phyloP scores from a whole-genome alignment of 345 rosid genomes.

The Populus deltoides region DNA sequence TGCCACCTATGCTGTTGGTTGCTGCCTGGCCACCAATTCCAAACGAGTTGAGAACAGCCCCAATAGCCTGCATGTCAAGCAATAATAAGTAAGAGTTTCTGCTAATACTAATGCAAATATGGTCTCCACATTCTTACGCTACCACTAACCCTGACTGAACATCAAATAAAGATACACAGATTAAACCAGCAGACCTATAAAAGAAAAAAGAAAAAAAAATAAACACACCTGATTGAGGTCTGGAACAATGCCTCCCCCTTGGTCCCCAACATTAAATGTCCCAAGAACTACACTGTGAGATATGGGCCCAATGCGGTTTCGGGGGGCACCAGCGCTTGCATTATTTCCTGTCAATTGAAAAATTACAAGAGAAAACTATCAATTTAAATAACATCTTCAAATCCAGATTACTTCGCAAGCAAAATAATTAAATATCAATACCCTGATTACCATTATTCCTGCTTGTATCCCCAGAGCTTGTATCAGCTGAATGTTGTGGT shows the following conservation, averaged over 20 bases:
- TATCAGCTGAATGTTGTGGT: conserved; percentile 49
- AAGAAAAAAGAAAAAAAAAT: not conserved
- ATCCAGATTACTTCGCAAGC: not conserved
- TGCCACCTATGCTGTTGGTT: conserved; percentile 37
- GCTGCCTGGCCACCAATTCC: conserved; percentile 61
- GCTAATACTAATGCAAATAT: not conserved
- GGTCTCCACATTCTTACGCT: not conserved
- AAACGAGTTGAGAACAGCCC: conserved; percentile 77
- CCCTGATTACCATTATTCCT: conserved; percentile 46
- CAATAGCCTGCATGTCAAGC: conserved; percentile 62
- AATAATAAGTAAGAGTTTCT: conserved; percentile 8
- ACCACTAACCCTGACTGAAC: not conserved
- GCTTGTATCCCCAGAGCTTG: conserved; percentile 52
- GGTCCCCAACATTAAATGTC: conserved; percentile 74
- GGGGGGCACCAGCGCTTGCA: conserved; percentile 48
- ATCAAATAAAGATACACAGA: conserved; percentile 13
- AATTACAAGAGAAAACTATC: not conserved
- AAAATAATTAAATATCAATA: conserved; percentile 22
- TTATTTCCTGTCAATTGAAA: conserved; percentile 51
- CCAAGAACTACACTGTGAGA: conserved; percentile 90
- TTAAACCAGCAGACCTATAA: not conserved
- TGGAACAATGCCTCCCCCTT: conserved; percentile 63
- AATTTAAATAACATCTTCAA: conserved; percentile 5
- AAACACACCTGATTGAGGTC: conserved; percentile 59
- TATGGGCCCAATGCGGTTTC: conserved; percentile 60